Conservation (phyloP, 129 eudicot species). For the Escallonia herrerae region DNA sequence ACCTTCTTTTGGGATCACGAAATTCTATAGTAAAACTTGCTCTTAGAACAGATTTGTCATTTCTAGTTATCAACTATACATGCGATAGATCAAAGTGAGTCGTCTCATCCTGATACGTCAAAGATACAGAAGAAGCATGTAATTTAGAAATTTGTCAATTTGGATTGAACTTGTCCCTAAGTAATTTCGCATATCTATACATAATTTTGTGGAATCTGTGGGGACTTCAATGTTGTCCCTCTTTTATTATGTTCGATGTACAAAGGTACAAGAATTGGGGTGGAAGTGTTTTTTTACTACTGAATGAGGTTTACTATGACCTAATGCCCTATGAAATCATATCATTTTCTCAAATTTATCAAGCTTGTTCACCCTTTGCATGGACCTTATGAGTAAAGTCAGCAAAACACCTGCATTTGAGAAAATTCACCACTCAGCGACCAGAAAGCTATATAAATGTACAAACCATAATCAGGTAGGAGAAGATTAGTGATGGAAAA, state of each 20-base stretch:
- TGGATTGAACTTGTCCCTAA: not conserved
- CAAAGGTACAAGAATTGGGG: not conserved
- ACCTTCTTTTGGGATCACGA: too few relatives aligned
- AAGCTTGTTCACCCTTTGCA: conserved; percentile 69
- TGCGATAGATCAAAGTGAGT: too few relatives aligned
- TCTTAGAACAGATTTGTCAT: too few relatives aligned
- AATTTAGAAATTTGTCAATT: too few relatives aligned
- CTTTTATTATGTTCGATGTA: not conserved
- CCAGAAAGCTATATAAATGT: not conserved
- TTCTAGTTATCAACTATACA: too few relatives aligned
- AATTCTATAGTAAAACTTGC: too few relatives aligned
- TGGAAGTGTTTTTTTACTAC: not conserved
- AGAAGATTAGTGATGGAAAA: not conserved
- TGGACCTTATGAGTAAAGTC: conserved; percentile 55
- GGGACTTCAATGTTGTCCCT: not conserved
- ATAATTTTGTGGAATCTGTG: not conserved
- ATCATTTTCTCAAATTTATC: conserved; percentile 59
- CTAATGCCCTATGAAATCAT: conserved; percentile 2
- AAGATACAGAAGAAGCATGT: too few relatives aligned
- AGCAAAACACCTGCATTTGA: conserved; percentile 55
- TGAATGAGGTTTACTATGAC: conserved; percentile 1
- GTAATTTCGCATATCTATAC: not conserved
- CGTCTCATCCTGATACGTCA: too few relatives aligned
- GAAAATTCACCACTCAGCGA: not conserved
- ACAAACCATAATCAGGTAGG: not conserved